Base-by-base conservation (phyloP, 2,329 filamentous ascomycete species). In the Phaeophleospora eucalypticola region DNA sequence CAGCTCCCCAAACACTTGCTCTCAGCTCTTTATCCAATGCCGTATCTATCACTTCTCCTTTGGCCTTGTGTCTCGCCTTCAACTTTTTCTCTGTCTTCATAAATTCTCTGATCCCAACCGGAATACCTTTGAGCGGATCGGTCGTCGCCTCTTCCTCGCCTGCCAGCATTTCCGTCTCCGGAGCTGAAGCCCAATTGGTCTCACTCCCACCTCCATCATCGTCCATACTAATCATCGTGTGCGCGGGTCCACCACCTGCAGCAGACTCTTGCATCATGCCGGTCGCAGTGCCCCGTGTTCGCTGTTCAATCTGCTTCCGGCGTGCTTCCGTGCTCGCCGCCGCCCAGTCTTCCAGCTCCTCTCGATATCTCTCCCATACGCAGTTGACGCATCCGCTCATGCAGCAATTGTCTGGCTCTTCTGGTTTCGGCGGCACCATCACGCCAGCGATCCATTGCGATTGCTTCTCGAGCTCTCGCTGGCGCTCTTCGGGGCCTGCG, bases 311-410 rank as follows among this genome's bases (percentile, higher is more conserved):
- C 49, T 83, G 58, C 36, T 77, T 76, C 29, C 64, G 64, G 58
- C 83, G 78, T 1, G 88, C 89, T 61, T 84, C 78, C 3, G 74
- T 71, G 29, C 78, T 80, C 48, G 82, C 78, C 12, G 74, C 71
- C 3, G 83, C 85, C 88, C 89, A 97, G 48, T 87, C 86, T 67
- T 97, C 90, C 69, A 97, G 77, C 43, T 97, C 93, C 57, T 98
- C 91, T 7, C 90, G 79, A 68, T 84, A 97, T 43, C 82, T 76
- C 60, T 96, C 90, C 90, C 90, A 97, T 2, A 97, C 93, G 67
- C 93, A 98, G 67, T 97, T 90, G 40, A 95, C 91, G 65, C 93
- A 98, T 2, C 93, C 93, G 63, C 87, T 93, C 93, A 98, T 98
- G 70, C 93, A 98, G 77, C 93, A 98, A 65, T 98, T 96, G 62